phyloP scores from a whole-genome alignment of 2,329 filamentous ascomycete species.

The Penicillium sclerotiorum region DNA sequence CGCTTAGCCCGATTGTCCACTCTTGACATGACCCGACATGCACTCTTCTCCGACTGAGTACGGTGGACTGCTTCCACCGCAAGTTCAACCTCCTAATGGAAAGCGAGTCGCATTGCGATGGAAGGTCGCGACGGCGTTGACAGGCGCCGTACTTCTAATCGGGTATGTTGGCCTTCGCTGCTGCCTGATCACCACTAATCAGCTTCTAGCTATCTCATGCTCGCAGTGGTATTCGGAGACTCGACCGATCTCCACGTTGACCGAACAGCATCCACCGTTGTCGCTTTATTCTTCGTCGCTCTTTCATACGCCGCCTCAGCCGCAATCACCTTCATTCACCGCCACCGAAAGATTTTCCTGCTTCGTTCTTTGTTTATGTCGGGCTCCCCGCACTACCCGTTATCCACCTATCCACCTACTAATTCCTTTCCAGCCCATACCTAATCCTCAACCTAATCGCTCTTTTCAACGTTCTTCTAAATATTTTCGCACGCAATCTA shows the following conservation, averaged over 20 bases:
- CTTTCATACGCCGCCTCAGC: constrained; percentile 30
- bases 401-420: constrained; percentile 20
- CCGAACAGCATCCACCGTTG: constrained; percentile 25
- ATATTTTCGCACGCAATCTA: constrained; percentile 33
- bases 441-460: constrained; percentile 30
- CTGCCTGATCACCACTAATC: neutral
- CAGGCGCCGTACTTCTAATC: neutral
- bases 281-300: constrained; percentile 31
- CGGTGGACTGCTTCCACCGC: neutral
- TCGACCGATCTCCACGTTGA: constrained; percentile 12
- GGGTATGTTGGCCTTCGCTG: neutral
- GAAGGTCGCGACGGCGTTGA: neutral
- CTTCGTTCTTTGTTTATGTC: constrained; percentile 37
- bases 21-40: constrained; percentile 1
- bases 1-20: neutral
- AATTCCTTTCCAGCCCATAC: constrained; percentile 25
- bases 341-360: constrained; percentile 28
- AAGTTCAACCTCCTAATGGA: neutral
- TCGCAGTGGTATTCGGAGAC: constrained; percentile 4
- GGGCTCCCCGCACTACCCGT: constrained; percentile 4
- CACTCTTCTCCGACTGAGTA: constrained; percentile 2
- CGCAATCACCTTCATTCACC: constrained; percentile 28
- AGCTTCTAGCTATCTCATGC: constrained; percentile 3
- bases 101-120: constrained; percentile 1
- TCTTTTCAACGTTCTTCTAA: constrained; percentile 37